Evolutionary conservation across 2,329 filamentous ascomycete genomes (phyloP).

Genomic region (Conoideocrella luteorostrata): DNA sequence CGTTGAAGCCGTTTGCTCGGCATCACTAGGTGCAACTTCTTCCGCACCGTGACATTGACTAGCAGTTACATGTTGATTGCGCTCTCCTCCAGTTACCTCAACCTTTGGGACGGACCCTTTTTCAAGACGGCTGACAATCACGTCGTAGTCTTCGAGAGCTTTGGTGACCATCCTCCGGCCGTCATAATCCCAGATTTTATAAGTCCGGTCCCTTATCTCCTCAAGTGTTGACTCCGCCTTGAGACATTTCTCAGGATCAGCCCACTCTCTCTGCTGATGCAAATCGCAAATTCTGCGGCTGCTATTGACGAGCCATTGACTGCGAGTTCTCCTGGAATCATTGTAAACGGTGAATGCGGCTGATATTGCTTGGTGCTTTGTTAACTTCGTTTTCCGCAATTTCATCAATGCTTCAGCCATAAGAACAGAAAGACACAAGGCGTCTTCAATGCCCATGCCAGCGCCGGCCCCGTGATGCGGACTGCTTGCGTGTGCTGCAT

Average conservation of each 20-base stretch:
- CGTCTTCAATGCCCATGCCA: slow-evolving; percentile 22
- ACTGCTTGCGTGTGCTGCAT: slow-evolving; percentile 19
- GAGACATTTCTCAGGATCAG: neutral
- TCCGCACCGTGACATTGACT: too few species aligned
- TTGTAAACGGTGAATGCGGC: slow-evolving; percentile 8
- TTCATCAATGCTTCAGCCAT: neutral
- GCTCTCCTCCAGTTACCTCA: too few species aligned
- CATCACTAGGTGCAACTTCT: too few species aligned
- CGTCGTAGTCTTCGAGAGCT: slow-evolving; percentile 3
- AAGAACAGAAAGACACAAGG: slow-evolving; percentile 6
- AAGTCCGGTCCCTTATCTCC: slow-evolving; percentile 5
- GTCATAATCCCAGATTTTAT: slow-evolving; percentile 8
- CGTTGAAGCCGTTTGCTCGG: too few species aligned
- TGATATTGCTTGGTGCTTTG: neutral
- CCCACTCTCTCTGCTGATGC: slow-evolving; percentile 7
- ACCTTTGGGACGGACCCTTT: neutral
- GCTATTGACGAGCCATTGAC: slow-evolving; percentile 11
- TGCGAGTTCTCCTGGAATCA: slow-evolving; percentile 6
- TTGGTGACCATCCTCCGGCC: slow-evolving; percentile 1
- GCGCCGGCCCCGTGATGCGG: slow-evolving; percentile 20
- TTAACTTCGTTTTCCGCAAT: neutral
- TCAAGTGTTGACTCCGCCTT: slow-evolving; percentile 6
- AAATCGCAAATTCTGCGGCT: slow-evolving; percentile 9
- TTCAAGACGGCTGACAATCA: neutral
- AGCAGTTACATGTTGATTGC: neutral